A percentile compares a stretch with the other conserved stretches of the same genome.
phyloP scores from a whole-genome alignment of 1,284 basidiomycete species.

The Schizopora paradoxa region DNA sequence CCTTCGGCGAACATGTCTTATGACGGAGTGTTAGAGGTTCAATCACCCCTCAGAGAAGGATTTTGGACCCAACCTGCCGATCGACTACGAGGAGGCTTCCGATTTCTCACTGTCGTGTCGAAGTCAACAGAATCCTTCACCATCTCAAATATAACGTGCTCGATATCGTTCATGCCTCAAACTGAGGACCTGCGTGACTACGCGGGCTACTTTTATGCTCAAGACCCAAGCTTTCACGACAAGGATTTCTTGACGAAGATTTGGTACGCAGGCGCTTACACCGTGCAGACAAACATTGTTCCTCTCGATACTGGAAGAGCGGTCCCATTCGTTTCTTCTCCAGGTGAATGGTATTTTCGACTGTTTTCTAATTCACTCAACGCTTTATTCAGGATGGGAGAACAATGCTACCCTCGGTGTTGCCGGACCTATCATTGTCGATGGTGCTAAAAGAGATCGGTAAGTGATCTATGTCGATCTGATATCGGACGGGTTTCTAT shows the following conservation, averaged over 20 bases:
- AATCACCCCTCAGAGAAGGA: constrained; percentile 32
- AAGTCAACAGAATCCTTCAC: constrained; percentile 32
- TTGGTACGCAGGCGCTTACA: constrained; percentile 60
- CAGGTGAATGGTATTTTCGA: constrained; percentile 21
- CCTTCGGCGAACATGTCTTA: constrained; percentile 33
- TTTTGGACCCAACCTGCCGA: constrained; percentile 46
- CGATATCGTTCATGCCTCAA: constrained; percentile 53
- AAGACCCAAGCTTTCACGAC: constrained; percentile 43
- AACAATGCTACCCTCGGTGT: constrained; percentile 53
- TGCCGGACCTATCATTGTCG: constrained; percentile 56
- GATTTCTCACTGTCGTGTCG: constrained; percentile 49
- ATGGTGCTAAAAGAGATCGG: constrained; percentile 58
- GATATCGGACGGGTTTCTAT: constrained; percentile 6
- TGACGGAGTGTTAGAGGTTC: constrained; percentile 17
- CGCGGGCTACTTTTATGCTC: constrained; percentile 50
- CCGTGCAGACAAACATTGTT: constrained; percentile 55
- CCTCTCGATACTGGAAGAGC: constrained; percentile 48
- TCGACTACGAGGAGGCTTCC: constrained; percentile 47
- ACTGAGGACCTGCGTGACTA: constrained; percentile 46
- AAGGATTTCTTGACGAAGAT: constrained; percentile 49
- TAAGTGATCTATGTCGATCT: constrained; percentile 18
- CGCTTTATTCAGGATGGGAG: constrained; percentile 41
- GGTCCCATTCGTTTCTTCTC: constrained; percentile 38
- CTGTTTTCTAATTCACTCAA: constrained; percentile 10
- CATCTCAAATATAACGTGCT: constrained; percentile 48